A percentile compares a stretch with the other conserved stretches of the same genome.
These are phyloP conservation scores for Globisporangium acanthophoron DNA, from an alignment of 352 stramenopile genomes.

Conservation along the genomic window DNA sequence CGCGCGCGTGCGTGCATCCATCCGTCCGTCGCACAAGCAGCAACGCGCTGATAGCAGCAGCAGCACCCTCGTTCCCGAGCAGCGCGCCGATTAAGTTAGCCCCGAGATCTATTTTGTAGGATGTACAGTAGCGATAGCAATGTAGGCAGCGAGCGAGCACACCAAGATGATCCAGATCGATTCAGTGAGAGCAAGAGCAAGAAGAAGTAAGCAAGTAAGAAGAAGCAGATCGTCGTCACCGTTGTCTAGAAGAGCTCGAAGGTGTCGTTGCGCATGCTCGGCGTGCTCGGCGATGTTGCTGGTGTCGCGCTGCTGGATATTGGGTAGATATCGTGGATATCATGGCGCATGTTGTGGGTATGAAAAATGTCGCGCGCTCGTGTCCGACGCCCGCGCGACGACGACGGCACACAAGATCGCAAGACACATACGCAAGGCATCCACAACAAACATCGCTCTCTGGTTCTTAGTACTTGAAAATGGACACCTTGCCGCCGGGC, in stretches of 20 bases:
- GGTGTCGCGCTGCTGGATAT: too few species aligned
- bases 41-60: not conserved
- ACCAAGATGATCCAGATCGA: not conserved
- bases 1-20: not conserved
- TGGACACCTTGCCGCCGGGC: slow-evolving; percentile 50
- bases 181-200: slow-evolving; percentile 3
- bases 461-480: slow-evolving; percentile 63
- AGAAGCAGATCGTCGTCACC: too few species aligned
- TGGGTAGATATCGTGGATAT: too few species aligned
- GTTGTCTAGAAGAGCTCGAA: too few species aligned
- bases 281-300: too few species aligned
- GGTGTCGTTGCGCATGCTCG: too few species aligned
- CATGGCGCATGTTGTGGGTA: too few species aligned
- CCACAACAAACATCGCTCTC: too few species aligned
- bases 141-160: slow-evolving; percentile 6
- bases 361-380: not conserved
- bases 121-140: slow-evolving; percentile 15
- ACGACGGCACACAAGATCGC: too few species aligned
- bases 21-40: not conserved
- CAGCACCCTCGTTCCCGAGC: not conserved
- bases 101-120: slow-evolving; percentile 7
- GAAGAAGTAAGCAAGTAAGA: slow-evolving; percentile 6
- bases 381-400: not conserved
- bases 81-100: slow-evolving; percentile 7
- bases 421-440: too few species aligned